Conservation (phyloP, 148 eudicot genomes). For the Rhododendron vialii region DNA sequence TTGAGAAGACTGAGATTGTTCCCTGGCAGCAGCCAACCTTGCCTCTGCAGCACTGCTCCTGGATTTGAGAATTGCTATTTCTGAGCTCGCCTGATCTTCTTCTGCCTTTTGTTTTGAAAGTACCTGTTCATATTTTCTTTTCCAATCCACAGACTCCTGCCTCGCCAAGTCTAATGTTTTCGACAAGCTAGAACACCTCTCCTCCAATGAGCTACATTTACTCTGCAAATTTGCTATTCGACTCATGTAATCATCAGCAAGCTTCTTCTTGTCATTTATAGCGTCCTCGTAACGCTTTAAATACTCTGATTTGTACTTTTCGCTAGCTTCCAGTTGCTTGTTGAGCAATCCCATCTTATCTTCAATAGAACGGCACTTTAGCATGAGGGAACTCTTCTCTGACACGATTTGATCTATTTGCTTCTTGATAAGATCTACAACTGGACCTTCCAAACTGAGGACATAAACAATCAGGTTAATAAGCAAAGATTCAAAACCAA, state of each 20-base stretch:
- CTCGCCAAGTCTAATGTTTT: constrained; percentile 58
- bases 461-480: background rate
- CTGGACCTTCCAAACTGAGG: constrained; percentile 89
- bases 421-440: constrained; percentile 76
- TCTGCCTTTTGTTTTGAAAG: constrained; percentile 63
- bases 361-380: constrained; percentile 82
- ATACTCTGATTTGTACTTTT: constrained; percentile 81
- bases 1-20: constrained; percentile 82
- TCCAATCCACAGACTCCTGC: constrained; percentile 78
- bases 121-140: constrained; percentile 67
- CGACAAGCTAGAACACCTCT: constrained; percentile 67
- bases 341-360: constrained; percentile 69
- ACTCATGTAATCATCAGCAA: constrained; percentile 79
- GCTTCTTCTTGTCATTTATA: constrained; percentile 73
- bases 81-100: constrained; percentile 70
- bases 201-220: constrained; percentile 83
- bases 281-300: constrained; percentile 88
- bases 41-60: constrained; percentile 88
- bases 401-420: constrained; percentile 74
- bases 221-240: constrained; percentile 71
- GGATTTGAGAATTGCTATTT: constrained; percentile 64
- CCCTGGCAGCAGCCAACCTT: constrained; percentile 85
- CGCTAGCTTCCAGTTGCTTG: constrained; percentile 91
- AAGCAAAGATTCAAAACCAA: constrained; percentile 10
- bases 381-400: constrained; percentile 72